Conservation (phyloP, 768 basidiomycete species). For the Rickenella mellea region DNA sequence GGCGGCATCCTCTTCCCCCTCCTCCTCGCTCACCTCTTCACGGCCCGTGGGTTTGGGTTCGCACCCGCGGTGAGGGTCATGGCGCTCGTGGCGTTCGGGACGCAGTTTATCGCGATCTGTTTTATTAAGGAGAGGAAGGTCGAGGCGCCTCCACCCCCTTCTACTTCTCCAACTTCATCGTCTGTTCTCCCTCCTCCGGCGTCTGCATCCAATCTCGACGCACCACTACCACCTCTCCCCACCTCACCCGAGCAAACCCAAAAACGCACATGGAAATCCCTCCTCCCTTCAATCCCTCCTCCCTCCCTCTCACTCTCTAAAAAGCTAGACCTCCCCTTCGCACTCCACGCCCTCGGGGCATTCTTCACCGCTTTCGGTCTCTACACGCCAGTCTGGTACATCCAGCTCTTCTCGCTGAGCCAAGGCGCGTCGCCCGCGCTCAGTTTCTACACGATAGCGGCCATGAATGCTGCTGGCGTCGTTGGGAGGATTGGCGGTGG, state of each 20-base stretch:
- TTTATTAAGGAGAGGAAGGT: conserved; percentile 13
- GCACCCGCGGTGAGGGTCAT: conserved; percentile 22
- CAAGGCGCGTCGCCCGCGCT: conserved; percentile 13
- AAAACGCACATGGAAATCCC: no score
- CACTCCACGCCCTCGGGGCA: conserved; percentile 72
- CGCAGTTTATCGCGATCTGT: conserved; percentile 12
- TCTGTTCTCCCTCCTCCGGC: no score
- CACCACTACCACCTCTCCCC: no score
- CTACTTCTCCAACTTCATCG: no score
- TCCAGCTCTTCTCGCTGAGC: conserved; percentile 18
- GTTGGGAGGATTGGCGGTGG: conserved; percentile 20
- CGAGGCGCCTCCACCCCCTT: no score
- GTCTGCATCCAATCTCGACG: no score
- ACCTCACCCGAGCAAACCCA: no score
- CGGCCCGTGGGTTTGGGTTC: conserved; percentile 14
- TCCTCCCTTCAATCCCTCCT: no score
- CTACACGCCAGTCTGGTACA: conserved; percentile 22
- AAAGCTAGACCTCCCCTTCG: conserved; percentile 95
- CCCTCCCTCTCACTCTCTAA: no score
- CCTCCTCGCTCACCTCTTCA: conserved; percentile 36
- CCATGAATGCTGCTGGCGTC: conserved; percentile 21
- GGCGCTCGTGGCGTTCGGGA: conserved; percentile 18
- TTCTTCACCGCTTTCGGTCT: conserved; percentile 1
- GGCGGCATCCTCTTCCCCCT: conserved; percentile 46
- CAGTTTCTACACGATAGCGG: conserved; percentile 19